Evolutionary conservation across 164 flowering plant genomes (phyloP), one percentile per base, ranked within the genome.

Genomic region (Piper longum): DNA sequence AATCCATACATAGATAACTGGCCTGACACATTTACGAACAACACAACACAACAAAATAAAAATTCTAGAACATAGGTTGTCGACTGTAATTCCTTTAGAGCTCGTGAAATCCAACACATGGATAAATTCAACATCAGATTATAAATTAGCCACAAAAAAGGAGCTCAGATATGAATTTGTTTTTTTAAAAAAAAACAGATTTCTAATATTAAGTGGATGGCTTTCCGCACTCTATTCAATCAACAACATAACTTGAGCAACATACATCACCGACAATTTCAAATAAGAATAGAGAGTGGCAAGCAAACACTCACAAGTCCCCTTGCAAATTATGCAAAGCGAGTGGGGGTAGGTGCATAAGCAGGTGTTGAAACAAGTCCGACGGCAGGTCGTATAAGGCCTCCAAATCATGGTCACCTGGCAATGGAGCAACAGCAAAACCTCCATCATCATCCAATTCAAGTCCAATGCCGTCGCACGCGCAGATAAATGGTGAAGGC

Each of bases 341-440:
- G 60, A 81, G 48, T 36, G 96, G 81, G 43, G 88, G 85, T 43
- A 75, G 72, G 26, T 63, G 67, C 56, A 65, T 58, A 54, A 84
- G 3, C 62, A 88, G 71, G 54, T 56, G 18, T 64, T 84, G 83
- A 54, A 86, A 66, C 68, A 88, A 67, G 13, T 83, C 73, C 4
- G 74, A 16, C 0, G 91, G 91, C 67, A 88, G 76, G 52, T 88
- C 88, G 60, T 75, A 74, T 13, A 84, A 54, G 69, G 61, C 59
- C 12, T 76, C 65, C 16, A 70, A 3, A 69, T 64, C 39, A 64
- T 74, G 81, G 70, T 83, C 80, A 12, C 80, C 87, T 81, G 70
- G 62, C 36, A 18, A 62, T 59, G 42, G 59, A 60, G 55, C 68
- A 39, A 66, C 13, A 55, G 13, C 54, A 52, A 48, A 42, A 43